Evolutionary conservation across 2,329 filamentous ascomycete species (phyloP).

Genomic region (Aspergillus sp.): DNA sequence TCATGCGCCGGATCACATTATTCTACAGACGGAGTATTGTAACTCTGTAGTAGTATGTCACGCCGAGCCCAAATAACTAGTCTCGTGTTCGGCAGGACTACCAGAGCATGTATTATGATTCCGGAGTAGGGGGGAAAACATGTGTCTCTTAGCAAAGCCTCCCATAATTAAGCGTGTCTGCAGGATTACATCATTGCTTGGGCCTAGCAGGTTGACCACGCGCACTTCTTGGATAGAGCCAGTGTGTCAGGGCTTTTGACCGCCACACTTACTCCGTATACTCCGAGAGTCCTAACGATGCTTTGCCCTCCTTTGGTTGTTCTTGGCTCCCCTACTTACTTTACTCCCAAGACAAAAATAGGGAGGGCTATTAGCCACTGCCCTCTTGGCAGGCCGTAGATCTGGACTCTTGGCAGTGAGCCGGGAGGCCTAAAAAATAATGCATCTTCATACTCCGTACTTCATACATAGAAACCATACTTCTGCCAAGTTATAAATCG

Average conservation of each 20-base stretch:
- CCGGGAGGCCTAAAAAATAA: background rate
- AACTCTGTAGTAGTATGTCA: background rate
- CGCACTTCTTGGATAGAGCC: too few relatives aligned
- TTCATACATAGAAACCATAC: too few relatives aligned
- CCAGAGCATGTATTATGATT: too few relatives aligned
- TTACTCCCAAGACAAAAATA: background rate
- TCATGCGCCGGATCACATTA: slow-evolving; percentile 8
- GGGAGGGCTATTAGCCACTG: background rate
- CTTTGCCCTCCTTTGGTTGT: too few relatives aligned
- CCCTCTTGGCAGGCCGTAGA: background rate
- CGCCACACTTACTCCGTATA: too few relatives aligned
- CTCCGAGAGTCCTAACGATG: too few relatives aligned
- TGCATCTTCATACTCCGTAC: background rate
- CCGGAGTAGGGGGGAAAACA: too few relatives aligned
- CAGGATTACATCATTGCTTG: background rate
- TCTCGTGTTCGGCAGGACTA: too few relatives aligned
- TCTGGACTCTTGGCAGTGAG: background rate
- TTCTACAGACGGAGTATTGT: background rate
- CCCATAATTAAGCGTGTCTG: background rate
- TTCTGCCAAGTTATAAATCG: background rate
- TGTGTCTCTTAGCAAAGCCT: too few relatives aligned
- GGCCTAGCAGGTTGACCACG: background rate
- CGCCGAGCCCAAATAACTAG: too few relatives aligned
- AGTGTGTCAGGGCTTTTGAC: too few relatives aligned
- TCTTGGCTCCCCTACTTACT: too few relatives aligned